Conservation (phyloP, 495 filamentous ascomycete genomes). For the Penicillium parvum region DNA sequence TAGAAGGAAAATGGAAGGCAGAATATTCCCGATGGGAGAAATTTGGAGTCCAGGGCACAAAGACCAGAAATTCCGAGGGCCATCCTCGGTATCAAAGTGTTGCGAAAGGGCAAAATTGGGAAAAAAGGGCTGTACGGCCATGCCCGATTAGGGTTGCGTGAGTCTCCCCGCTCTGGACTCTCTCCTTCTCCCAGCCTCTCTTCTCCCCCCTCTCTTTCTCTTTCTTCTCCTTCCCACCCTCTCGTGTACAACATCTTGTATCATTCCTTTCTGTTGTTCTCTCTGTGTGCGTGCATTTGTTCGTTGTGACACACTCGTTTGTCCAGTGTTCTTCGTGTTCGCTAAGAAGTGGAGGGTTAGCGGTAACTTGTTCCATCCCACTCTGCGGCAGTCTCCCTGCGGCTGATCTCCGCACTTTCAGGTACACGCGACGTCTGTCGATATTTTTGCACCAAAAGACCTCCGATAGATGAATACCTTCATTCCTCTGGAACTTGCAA, state of each 20-base stretch:
- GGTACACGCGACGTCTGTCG: constrained; percentile 16
- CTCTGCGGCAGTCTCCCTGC: constrained; percentile 23
- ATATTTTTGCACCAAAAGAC: constrained; percentile 7
- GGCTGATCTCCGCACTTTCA: constrained; percentile 32
- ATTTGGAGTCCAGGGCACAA: background rate
- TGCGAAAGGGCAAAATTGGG: background rate
- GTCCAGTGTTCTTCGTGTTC: constrained; percentile 8
- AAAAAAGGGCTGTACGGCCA: constrained; percentile 14
- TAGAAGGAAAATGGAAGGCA: background rate
- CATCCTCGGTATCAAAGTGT: background rate
- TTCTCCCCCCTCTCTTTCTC: constrained; percentile 25
- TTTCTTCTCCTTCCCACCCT: constrained; percentile 30
- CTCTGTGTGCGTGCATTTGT: constrained; percentile 13
- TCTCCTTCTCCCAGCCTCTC: constrained; percentile 24
- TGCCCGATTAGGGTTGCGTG: constrained; percentile 23
- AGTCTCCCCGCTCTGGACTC: constrained; percentile 30
- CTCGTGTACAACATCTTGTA: constrained; percentile 38
- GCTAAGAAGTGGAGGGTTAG: constrained; percentile 23
- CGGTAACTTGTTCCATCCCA: constrained; percentile 28
- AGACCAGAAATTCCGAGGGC: background rate
- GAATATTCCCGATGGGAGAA: background rate
- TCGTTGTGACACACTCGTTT: constrained; percentile 25
- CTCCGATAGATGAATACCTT: constrained; percentile 15
- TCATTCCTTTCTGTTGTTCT: constrained; percentile 21
- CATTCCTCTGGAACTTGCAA: constrained; percentile 5